A percentile compares a stretch with the other conserved stretches of the same genome.
Conservation (phyloP, 345 rosid genomes). For the Kandelia obovata region DNA sequence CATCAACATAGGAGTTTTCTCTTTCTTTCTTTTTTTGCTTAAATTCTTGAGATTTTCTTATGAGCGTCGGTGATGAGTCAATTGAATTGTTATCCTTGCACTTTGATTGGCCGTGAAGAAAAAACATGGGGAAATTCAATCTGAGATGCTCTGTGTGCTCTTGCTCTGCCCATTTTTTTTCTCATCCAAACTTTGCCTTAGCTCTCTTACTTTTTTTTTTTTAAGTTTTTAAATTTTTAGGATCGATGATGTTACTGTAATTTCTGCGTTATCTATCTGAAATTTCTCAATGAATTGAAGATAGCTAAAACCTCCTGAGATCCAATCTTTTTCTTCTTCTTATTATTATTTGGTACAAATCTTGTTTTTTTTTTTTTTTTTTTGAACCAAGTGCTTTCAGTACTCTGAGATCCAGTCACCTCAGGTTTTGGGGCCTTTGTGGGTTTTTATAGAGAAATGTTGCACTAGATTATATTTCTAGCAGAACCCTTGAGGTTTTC, state of each 20-base stretch:
- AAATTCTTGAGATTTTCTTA: not conserved
- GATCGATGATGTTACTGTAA: slow-evolving; percentile 32
- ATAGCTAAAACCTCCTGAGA: slow-evolving; percentile 30
- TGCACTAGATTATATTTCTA: too few species aligned
- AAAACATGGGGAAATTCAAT: slow-evolving; percentile 35
- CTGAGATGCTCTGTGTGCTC: slow-evolving; percentile 29
- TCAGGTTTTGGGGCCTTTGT: not conserved
- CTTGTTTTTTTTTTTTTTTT: too few species aligned
- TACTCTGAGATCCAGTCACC: slow-evolving; percentile 6
- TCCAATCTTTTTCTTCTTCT: not conserved
- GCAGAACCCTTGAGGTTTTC: too few species aligned
- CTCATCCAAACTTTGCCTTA: too few species aligned
- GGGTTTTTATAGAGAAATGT: too few species aligned
- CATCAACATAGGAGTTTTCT: too few species aligned
- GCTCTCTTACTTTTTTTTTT: not conserved
- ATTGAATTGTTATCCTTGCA: slow-evolving; percentile 61
- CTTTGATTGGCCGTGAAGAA: slow-evolving; percentile 65
- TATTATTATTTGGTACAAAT: not conserved
- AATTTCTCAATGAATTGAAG: slow-evolving; percentile 27
- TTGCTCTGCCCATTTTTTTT: not conserved
- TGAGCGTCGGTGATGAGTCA: slow-evolving; percentile 44
- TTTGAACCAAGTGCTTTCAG: too few species aligned
- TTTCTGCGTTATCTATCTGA: slow-evolving; percentile 47
- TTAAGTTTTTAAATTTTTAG: not conserved
- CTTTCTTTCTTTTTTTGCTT: not conserved